phyloP scores from a whole-genome alignment of 352 stramenopile species.

The Phytopythium montanum region DNA sequence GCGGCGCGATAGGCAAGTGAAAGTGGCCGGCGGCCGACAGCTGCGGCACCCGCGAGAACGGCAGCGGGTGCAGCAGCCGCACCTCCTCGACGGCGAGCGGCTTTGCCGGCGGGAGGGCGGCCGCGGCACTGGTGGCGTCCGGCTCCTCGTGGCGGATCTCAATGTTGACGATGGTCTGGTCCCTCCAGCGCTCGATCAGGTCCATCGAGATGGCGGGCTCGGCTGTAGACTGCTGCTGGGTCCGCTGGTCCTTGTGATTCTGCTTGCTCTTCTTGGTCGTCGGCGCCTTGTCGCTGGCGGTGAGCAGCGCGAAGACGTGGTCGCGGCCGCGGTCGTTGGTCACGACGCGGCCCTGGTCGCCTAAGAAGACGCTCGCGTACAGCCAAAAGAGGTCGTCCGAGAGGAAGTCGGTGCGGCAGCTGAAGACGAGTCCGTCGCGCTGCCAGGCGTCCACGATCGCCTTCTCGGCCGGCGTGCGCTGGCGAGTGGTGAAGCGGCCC shows the following conservation, averaged over 20 bases:
- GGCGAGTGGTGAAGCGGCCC: conserved; percentile 46
- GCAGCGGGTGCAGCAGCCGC: conserved; percentile 47
- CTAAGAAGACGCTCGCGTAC: conserved; percentile 88
- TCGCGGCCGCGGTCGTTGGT: conserved; percentile 98
- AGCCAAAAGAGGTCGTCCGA: conserved; percentile 99
- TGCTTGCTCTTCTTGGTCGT: conserved; percentile 12
- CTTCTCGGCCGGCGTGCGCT: conserved; percentile 52
- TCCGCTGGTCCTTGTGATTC: conserved; percentile 7
- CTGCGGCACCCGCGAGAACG: conserved; percentile 71
- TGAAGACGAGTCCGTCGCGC: conserved; percentile 87
- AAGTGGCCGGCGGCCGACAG: conserved; percentile 36
- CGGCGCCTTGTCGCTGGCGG: conserved; percentile 19
- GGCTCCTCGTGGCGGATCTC: conserved; percentile 66
- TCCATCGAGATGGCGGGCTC: conserved; percentile 52
- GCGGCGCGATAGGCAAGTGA: conserved; percentile 51
- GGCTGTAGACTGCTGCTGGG: neutral
- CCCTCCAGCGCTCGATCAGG: conserved; percentile 69
- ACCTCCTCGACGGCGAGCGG: conserved; percentile 55
- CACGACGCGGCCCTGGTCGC: conserved; percentile 72
- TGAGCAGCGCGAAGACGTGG: conserved; percentile 82
- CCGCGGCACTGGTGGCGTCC: conserved; percentile 1
- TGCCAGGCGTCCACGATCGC: conserved; percentile 64
- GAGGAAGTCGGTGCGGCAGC: conserved; percentile 73
- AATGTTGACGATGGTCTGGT: conserved; percentile 67
- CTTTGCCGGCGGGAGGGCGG: conserved; percentile 1